These are phyloP conservation scores for Microcyclospora pomicola DNA, from an alignment of 2,329 filamentous ascomycete species.

Conservation along the genomic window DNA sequence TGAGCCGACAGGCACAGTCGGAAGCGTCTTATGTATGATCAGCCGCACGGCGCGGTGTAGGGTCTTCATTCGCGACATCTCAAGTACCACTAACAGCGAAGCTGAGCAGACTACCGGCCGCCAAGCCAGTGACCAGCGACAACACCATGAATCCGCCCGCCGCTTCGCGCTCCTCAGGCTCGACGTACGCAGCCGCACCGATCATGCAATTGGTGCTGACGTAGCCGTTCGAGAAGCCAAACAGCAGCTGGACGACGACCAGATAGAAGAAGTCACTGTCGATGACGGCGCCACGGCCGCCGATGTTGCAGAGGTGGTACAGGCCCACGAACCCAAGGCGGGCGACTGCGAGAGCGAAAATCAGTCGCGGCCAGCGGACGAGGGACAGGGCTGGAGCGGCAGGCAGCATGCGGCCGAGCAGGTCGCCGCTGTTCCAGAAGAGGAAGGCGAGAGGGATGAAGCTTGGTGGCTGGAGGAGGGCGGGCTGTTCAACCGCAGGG, in stretches of 20 bases:
- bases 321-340: slow-evolving; percentile 64
- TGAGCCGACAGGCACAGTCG: no score
- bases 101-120: slow-evolving; percentile 76
- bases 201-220: slow-evolving; percentile 85
- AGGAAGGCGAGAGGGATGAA: slow-evolving; percentile 89
- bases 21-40: no score
- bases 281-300: slow-evolving; percentile 58
- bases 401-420: slow-evolving; percentile 60
- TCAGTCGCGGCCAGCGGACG: slow-evolving; percentile 46
- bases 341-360: slow-evolving; percentile 54
- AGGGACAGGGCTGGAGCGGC: slow-evolving; percentile 42
- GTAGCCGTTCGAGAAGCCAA: slow-evolving; percentile 78
- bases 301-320: slow-evolving; percentile 81
- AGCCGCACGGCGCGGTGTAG: no score
- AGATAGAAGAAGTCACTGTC: slow-evolving; percentile 81
- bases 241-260: slow-evolving; percentile 65
- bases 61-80: background rate
- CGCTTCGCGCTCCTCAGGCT: slow-evolving; percentile 69
- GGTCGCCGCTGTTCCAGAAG: slow-evolving; percentile 84
- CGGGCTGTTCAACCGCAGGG: slow-evolving; percentile 31
- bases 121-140: slow-evolving; percentile 71
- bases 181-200: slow-evolving; percentile 68
- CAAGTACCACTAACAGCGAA: slow-evolving; percentile 48
- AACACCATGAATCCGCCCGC: slow-evolving; percentile 90
- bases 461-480: slow-evolving; percentile 54